These are phyloP conservation scores for Austropuccinia psidii DNA, from an alignment of 1,284 basidiomycete species.

Conservation along the genomic window DNA sequence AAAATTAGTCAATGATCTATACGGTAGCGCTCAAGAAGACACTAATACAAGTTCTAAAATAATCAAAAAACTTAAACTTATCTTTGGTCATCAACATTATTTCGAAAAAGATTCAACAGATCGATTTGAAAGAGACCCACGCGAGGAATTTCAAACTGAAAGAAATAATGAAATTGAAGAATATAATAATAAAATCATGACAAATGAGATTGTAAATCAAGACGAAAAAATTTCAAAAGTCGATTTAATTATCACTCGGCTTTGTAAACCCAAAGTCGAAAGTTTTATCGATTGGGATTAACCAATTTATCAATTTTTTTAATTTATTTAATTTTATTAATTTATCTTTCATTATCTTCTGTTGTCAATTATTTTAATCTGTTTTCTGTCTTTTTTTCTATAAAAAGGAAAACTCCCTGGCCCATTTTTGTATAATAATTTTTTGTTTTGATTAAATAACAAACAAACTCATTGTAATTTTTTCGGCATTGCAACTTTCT, in stretches of 20 bases:
- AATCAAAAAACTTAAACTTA: not conserved
- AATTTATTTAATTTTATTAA: not conserved
- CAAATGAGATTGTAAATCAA: too few species aligned
- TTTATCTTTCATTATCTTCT: not conserved
- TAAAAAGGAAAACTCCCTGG: too few species aligned
- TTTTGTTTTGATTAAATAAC: not conserved
- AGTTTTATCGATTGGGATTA: not conserved
- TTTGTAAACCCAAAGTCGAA: not conserved
- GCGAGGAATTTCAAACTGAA: too few species aligned
- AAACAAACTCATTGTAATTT: not conserved
- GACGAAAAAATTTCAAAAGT: not conserved
- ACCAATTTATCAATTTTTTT: not conserved
- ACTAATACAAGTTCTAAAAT: not conserved
- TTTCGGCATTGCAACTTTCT: too few species aligned
- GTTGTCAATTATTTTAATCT: not conserved
- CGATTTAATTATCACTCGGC: constrained; percentile 7
- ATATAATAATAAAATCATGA: too few species aligned
- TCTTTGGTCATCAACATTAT: too few species aligned
- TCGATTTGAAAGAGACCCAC: too few species aligned
- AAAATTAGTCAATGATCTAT: not conserved
- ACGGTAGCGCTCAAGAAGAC: not conserved
- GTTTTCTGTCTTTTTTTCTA: not conserved
- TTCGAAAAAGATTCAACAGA: too few species aligned
- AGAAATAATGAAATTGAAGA: too few species aligned
- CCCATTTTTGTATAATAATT: not conserved